Base-by-base conservation (phyloP, 306 rosid genomes). In the Sphenostylis stenocarpa region DNA sequence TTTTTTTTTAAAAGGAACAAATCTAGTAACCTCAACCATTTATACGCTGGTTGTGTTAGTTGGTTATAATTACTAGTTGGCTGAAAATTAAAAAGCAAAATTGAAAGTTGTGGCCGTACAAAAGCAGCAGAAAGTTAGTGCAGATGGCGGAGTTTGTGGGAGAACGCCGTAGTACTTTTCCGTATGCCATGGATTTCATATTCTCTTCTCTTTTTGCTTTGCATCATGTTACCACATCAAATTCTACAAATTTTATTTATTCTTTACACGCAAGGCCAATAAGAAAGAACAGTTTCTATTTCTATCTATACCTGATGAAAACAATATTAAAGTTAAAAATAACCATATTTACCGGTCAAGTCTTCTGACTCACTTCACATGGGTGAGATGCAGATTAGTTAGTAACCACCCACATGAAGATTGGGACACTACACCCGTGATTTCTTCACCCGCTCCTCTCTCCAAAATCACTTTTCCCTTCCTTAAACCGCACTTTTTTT, bases 81-180 rank as follows among this genome's bases (percentile, higher is more conserved):
- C 24, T 49, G 24, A 17, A 55, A 23, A 55, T 11, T 1, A 55
- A 55, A 12, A 55, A 12, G n/a, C 13, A 53, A 24, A 56, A 4
- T 0, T 23, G 10, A 2, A 16, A 1, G 61, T 23, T 55, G 9
- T 33, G 45, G 44, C 67, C 44, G 45, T 61, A 61, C 67, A 13
- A 43, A 65, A 41, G 52, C 51, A 47, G 28, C 0, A 31, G 15
- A 49, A 36, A 64, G 73, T 52, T 13, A 21, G 63, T 16, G 53
- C 66, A 24, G 9, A 36, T 2, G 14, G 73, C 31, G 13, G 49
- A n/a, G 39, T 56, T 74, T 62, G 0, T 47, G 38, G 7, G 29
- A 36, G n/a, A 48, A 19, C 34, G 72, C 80, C 80, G 80, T 80
- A 45, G 84, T 76, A 80, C 84, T 80, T 80, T 57, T 73, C 84